A percentile compares a stretch with the other conserved stretches of the same genome.
These are phyloP conservation scores for Candida glucosophila DNA, from an alignment of 1,139 yeast species.

Conservation along the genomic window DNA sequence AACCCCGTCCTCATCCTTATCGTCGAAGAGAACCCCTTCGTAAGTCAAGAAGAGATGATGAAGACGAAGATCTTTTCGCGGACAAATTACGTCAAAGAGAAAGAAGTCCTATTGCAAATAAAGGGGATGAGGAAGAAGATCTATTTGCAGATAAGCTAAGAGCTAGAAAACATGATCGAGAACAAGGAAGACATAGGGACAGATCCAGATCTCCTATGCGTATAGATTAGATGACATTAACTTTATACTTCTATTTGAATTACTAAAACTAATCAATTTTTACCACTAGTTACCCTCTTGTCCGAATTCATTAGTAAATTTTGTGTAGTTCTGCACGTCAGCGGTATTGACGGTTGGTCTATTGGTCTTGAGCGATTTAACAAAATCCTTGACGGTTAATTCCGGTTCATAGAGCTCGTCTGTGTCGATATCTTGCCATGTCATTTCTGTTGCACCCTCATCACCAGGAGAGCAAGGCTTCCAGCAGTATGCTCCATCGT, in stretches of 20 bases:
- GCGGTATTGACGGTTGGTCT: slow-evolving; percentile 89
- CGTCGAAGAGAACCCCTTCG: slow-evolving; percentile 5
- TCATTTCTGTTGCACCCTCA: slow-evolving; percentile 74
- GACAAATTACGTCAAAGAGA: slow-evolving; percentile 7
- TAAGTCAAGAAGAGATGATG: slow-evolving; percentile 7
- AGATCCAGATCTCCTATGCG: slow-evolving; percentile 8
- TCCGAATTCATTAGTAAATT: slow-evolving; percentile 91
- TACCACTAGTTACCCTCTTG: slow-evolving; percentile 73
- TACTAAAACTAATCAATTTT: slow-evolving; percentile 1
- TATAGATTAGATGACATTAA: slow-evolving; percentile 2
- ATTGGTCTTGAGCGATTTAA: slow-evolving; percentile 84
- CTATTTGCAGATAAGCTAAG: slow-evolving; percentile 25
- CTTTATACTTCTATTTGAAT: slow-evolving; percentile 1
- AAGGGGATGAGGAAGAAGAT: slow-evolving; percentile 23
- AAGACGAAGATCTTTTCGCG: slow-evolving; percentile 29
- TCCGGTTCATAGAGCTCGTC: slow-evolving; percentile 88
- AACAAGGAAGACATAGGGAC: slow-evolving; percentile 5
- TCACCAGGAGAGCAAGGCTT: slow-evolving; percentile 99
- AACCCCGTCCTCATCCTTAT: slow-evolving; percentile 12
- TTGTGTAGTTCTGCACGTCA: slow-evolving; percentile 75
- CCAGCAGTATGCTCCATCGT: slow-evolving; percentile 36
- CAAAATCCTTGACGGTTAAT: slow-evolving; percentile 82
- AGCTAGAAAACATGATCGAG: slow-evolving; percentile 6
- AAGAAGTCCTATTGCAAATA: slow-evolving; percentile 6
- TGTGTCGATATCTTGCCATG: slow-evolving; percentile 87